Base-by-base conservation (phyloP, 345 rosid genomes). In the Camelina laxa region DNA sequence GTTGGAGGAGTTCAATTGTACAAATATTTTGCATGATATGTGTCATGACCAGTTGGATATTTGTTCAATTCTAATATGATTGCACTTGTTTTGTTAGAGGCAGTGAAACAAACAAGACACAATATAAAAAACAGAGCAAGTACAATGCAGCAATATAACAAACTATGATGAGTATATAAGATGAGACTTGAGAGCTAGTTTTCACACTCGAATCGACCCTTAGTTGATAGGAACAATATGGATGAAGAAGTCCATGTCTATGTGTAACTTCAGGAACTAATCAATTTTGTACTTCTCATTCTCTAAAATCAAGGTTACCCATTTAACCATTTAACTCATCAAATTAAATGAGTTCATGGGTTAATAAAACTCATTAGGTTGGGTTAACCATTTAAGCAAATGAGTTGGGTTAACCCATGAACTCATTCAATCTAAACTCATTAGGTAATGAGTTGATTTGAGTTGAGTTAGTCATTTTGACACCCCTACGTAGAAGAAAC, bases 81-180 rank as follows among this genome's bases (percentile, higher is more conserved):
- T 35, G 30, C 30, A 58, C 62, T 75, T 49, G n/a, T 51, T 65
- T 14, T 58, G 8, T 58, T 47, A 20, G 6, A 21, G 35, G 67
- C 67, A 74, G 67, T 36, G 35, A 48, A 54, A 48, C 24, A 57
- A 55, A 45, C 65, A 62, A 53, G 50, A 65, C 58, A 45, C n/a
- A 56, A 21, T 50, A 41, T 21, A 57, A 53, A 22, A 61, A 72
- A 17, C 33, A 21, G 49, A 67, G 64, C 2, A 17, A 67, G 42
- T 67, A 36, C 14, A 15, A 57, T 9, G 59, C 3, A 7, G 44
- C 6, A 7, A 65, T 21, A 0, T 57, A 47, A 38, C 14, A 54
- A 42, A 27, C 58, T 65, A 54, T 9, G 31, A 61, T 33, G 36
- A 38, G 14, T 75, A 67, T 7, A 33, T 33, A 68, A 59, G 19